phyloP scores from a whole-genome alignment of 1,284 basidiomycete genomes.

The Cutaneotrichosporon mucoides region DNA sequence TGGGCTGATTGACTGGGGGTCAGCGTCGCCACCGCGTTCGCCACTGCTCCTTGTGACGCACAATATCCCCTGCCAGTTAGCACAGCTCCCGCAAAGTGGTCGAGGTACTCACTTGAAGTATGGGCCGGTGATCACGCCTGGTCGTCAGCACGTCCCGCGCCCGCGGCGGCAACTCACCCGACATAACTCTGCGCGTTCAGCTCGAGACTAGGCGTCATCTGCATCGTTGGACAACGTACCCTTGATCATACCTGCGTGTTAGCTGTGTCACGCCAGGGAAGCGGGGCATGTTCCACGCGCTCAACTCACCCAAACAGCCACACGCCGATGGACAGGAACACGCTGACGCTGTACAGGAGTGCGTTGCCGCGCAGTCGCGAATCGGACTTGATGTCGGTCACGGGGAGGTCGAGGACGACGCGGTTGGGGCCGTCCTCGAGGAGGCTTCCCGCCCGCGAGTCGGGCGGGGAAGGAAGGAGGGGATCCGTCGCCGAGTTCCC shows the following conservation, averaged over 20 bases:
- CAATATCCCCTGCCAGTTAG: slow-evolving; percentile 30
- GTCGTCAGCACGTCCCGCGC: slow-evolving; percentile 7
- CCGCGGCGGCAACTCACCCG: slow-evolving; percentile 28
- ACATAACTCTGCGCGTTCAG: slow-evolving; percentile 36
- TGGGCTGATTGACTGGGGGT: slow-evolving; percentile 63
- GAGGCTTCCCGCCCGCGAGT: not conserved
- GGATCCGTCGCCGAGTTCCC: not conserved
- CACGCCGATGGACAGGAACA: slow-evolving; percentile 51
- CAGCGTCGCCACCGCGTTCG: slow-evolving; percentile 1
- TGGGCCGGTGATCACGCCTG: slow-evolving; percentile 86
- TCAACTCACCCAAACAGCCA: slow-evolving; percentile 60
- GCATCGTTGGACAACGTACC: slow-evolving; percentile 53
- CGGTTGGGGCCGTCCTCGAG: not conserved
- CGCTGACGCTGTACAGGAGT: slow-evolving; percentile 55
- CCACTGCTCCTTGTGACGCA: slow-evolving; percentile 8
- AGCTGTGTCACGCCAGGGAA: slow-evolving; percentile 1
- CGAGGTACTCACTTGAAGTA: slow-evolving; percentile 60
- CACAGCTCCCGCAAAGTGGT: not conserved
- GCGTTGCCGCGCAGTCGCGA: slow-evolving; percentile 56
- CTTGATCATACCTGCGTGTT: slow-evolving; percentile 68
- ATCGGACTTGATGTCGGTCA: slow-evolving; percentile 3
- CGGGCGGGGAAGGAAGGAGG: slow-evolving; percentile 1
- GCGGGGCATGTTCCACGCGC: not conserved
- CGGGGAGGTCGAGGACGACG: not conserved
- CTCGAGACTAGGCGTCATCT: not conserved